phyloP scores from a whole-genome alignment of 345 rosid species.

The Isatis tinctoria region DNA sequence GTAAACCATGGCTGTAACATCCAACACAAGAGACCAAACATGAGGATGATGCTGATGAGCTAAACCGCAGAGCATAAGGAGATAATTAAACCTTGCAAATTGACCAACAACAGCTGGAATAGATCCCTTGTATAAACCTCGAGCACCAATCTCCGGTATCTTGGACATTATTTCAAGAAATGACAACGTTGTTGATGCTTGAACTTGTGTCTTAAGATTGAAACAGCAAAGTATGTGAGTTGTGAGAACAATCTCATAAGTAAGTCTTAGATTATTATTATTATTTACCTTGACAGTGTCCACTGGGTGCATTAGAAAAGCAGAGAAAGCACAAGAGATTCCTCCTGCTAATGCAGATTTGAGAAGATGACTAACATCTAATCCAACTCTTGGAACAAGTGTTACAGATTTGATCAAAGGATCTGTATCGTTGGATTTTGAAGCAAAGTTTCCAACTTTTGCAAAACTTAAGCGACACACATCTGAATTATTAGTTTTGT shows the following conservation, averaged over 20 bases:
- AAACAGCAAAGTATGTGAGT: not conserved
- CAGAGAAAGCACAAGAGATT: conserved; percentile 82
- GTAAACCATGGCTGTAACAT: conserved; percentile 69
- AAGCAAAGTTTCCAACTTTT: conserved; percentile 55
- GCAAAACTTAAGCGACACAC: conserved; percentile 70
- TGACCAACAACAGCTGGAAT: conserved; percentile 93
- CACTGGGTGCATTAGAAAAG: conserved; percentile 78
- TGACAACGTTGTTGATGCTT: conserved; percentile 71
- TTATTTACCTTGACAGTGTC: conserved; percentile 86
- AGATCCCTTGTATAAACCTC: conserved; percentile 84
- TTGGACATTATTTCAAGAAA: conserved; percentile 72
- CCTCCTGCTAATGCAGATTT: conserved; percentile 97
- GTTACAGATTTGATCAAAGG: conserved; percentile 57
- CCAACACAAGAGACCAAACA: not conserved
- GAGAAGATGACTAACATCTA: conserved; percentile 72
- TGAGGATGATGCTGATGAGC: not conserved
- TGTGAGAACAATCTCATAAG: not conserved
- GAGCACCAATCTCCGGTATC: conserved; percentile 82
- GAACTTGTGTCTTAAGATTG: conserved; percentile 74
- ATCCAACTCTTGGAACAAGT: conserved; percentile 57
- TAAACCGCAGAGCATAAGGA: not conserved
- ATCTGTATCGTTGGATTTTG: not conserved
- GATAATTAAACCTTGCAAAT: conserved; percentile 67
- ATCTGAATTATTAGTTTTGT: conserved; percentile 35
- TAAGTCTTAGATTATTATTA: not conserved